Percentiles rank a stretch among this genome's conserved stretches.
phyloP scores from a whole-genome alignment of 2,329 filamentous ascomycete genomes.

The Colletotrichum brevisporum region DNA sequence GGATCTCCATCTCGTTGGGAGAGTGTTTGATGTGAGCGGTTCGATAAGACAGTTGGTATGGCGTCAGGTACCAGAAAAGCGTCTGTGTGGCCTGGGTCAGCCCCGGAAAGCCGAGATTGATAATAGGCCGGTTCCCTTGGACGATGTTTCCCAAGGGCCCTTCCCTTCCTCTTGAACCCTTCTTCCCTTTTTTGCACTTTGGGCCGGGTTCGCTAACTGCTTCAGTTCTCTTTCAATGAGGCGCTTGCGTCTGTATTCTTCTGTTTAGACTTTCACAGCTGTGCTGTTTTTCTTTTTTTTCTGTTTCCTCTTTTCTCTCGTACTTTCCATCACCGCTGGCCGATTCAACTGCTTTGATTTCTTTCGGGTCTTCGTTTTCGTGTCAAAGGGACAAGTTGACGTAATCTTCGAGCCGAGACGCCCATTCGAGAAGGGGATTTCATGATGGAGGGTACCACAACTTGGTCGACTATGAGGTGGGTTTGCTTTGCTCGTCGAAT shows the following conservation, averaged over 20 bases:
- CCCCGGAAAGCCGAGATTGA: slow-evolving; percentile 17
- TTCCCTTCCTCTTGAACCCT: neutral
- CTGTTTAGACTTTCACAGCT: slow-evolving; percentile 26
- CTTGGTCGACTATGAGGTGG: slow-evolving; percentile 31
- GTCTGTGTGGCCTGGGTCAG: slow-evolving; percentile 15
- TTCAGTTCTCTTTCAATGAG: slow-evolving; percentile 13
- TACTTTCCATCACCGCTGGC: slow-evolving; percentile 2
- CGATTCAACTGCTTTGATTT: slow-evolving; percentile 5
- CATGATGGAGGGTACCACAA: slow-evolving; percentile 28
- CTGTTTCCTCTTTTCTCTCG: slow-evolving; percentile 6
- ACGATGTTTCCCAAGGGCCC: neutral
- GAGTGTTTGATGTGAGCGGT: slow-evolving; percentile 34
- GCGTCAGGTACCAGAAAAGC: neutral
- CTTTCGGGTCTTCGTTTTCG: neutral
- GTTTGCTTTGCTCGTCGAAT: neutral
- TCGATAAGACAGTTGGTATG: slow-evolving; percentile 5
- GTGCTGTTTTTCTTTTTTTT: slow-evolving; percentile 12
- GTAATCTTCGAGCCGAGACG: neutral
- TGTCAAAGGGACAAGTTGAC: neutral
- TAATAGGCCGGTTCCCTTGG: slow-evolving; percentile 16
- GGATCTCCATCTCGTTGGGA: slow-evolving; percentile 7
- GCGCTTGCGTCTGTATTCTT: slow-evolving; percentile 27
- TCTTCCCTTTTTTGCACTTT: neutral
- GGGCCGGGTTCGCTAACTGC: neutral
- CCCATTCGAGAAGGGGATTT: neutral